Conservation (phyloP, 2,329 filamentous ascomycete species). For the Byssothecium circinans region DNA sequence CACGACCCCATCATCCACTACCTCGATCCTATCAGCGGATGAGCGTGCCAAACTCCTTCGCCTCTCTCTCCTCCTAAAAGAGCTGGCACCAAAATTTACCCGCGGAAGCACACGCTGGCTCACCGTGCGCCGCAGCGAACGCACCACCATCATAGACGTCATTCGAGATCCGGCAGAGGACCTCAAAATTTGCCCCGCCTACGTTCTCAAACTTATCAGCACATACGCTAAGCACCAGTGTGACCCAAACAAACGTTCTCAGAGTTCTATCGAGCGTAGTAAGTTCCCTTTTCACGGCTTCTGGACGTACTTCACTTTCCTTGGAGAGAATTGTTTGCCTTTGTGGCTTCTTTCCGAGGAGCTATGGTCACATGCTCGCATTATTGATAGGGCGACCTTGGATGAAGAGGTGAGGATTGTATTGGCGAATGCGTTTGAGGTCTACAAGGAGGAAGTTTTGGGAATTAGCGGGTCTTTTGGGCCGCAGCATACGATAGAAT, state of each 20-base stretch:
- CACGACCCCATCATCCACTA: constrained; percentile 3
- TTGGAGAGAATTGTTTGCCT: not conserved
- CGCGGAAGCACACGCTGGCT: not conserved
- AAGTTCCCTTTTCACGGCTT: constrained; percentile 1
- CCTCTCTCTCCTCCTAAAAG: constrained; percentile 2
- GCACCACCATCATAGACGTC: constrained; percentile 5
- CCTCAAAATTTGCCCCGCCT: constrained; percentile 2
- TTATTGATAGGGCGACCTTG: not conserved
- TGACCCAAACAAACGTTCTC: constrained; percentile 7
- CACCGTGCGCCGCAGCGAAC: constrained; percentile 1
- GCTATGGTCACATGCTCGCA: constrained; percentile 2
- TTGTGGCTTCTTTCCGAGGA: not conserved
- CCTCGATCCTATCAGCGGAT: constrained; percentile 8
- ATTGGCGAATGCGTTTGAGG: constrained; percentile 5
- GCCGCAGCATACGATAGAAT: too few relatives aligned
- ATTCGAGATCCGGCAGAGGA: constrained; percentile 4
- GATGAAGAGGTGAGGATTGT: constrained; percentile 6
- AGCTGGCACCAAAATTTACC: not conserved
- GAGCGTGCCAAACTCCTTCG: constrained; percentile 4
- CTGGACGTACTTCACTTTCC: not conserved
- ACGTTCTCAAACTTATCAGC: constrained; percentile 5
- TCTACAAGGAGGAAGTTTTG: constrained; percentile 6
- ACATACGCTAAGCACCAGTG: constrained; percentile 10
- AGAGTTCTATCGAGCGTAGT: not conserved
- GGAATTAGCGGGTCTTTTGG: too few relatives aligned